A percentile compares a stretch with the other conserved stretches of the same genome.
phyloP scores from a whole-genome alignment of 2,329 filamentous ascomycete species.

The Pseudogymnoascus sp. region DNA sequence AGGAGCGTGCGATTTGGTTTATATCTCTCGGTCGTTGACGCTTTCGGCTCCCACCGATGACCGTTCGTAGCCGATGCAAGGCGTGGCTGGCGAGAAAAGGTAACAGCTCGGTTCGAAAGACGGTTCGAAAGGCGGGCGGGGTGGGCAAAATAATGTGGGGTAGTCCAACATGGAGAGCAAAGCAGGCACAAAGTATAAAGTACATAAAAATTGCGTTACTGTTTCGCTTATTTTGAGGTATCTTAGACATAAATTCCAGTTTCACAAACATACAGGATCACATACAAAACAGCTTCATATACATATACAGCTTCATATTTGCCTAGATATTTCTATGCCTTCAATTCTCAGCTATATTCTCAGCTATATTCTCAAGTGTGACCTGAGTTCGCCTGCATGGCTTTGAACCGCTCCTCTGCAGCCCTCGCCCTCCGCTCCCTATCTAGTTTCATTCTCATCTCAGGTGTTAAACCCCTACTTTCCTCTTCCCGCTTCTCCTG shows the following conservation, averaged over 20 bases:
- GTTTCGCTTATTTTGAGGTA: neutral
- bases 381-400: slow-evolving; percentile 41
- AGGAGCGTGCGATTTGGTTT: neutral
- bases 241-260: neutral
- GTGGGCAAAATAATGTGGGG: neutral
- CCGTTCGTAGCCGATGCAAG: slow-evolving; percentile 4
- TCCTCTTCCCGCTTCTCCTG: slow-evolving; percentile 80
- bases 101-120: neutral
- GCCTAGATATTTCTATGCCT: neutral
- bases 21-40: neutral
- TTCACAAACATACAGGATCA: no score
- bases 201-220: neutral
- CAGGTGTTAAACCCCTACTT: slow-evolving; percentile 71
- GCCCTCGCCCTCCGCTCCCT: slow-evolving; percentile 83
- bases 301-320: neutral
- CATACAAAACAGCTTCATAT: neutral
- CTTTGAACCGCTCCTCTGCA: slow-evolving; percentile 76
- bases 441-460: slow-evolving; percentile 77
- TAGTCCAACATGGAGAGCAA: neutral
- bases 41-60: slow-evolving; percentile 5
- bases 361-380: neutral
- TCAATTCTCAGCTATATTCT: neutral
- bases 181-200: neutral
- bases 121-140: neutral
- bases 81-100: neutral